Conservation (phyloP, 2,329 filamentous ascomycete genomes). For the Colletotrichum orchidophilum region DNA sequence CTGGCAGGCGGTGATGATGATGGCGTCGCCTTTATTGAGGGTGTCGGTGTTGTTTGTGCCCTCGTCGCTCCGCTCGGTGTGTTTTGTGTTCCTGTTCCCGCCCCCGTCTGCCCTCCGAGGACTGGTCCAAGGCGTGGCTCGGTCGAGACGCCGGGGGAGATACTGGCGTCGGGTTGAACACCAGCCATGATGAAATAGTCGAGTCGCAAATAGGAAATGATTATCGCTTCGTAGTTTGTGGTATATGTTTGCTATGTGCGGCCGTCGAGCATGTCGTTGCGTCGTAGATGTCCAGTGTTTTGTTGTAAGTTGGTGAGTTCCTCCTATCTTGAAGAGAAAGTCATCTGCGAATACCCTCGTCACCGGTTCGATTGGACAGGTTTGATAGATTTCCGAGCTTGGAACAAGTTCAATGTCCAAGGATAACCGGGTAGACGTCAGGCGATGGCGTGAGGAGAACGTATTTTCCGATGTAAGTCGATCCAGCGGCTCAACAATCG, state of each 20-base stretch:
- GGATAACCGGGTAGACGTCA: background rate
- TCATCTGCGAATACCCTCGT: background rate
- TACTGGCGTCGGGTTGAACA: background rate
- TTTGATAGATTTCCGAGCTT: background rate
- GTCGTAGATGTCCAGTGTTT: conserved; percentile 3
- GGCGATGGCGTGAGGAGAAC: background rate
- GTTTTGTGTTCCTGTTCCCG: conserved; percentile 11
- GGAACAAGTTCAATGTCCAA: background rate
- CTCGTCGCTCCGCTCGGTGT: conserved; percentile 7
- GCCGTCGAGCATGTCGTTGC: background rate
- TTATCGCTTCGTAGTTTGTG: background rate
- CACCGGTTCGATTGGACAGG: background rate
- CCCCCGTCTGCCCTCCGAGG: conserved; percentile 1
- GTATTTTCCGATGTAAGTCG: conserved; percentile 22
- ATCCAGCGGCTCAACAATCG: conserved; percentile 30
- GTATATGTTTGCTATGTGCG: background rate
- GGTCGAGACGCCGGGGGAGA: background rate
- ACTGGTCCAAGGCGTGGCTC: background rate
- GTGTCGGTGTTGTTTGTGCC: background rate
- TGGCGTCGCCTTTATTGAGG: background rate
- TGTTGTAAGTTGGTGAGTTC: background rate
- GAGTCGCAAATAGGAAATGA: background rate
- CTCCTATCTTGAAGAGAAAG: background rate
- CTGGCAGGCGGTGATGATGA: background rate
- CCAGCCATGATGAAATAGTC: conserved; percentile 19